Conservation (phyloP, 345 rosid genomes). For the Citrus sp. region DNA sequence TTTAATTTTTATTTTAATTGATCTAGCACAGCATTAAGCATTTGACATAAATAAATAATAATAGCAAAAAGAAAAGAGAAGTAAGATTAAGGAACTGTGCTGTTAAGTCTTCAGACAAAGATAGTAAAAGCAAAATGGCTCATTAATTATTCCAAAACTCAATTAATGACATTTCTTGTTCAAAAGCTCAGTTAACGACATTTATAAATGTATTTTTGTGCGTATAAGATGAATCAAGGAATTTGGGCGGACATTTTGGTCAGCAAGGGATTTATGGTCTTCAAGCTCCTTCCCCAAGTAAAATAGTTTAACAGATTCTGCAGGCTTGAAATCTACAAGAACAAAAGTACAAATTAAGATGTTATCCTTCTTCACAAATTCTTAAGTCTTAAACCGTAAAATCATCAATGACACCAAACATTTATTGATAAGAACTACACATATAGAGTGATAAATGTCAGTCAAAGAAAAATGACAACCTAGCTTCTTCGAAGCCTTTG, state of each 20-base stretch:
- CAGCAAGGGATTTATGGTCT: constrained; percentile 70
- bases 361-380: constrained; percentile 2
- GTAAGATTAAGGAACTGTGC: too few species aligned
- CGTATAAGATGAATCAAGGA: constrained; percentile 92
- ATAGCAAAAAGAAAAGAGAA: too few species aligned
- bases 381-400: background rate
- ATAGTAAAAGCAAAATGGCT: too few species aligned
- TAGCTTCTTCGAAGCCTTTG: constrained; percentile 92
- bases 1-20: too few species aligned
- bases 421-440: background rate
- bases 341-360: constrained; percentile 17
- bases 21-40: too few species aligned
- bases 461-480: constrained; percentile 47
- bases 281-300: constrained; percentile 91
- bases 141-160: too few species aligned
- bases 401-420: constrained; percentile 4
- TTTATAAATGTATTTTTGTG: constrained; percentile 56
- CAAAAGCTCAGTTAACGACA: too few species aligned
- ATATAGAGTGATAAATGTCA: background rate
- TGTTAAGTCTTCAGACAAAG: too few species aligned
- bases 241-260: constrained; percentile 84
- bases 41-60: too few species aligned
- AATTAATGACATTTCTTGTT: too few species aligned
- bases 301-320: constrained; percentile 74
- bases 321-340: constrained; percentile 81